Evolutionary conservation across 768 basidiomycete genomes (phyloP).

Genomic region (Aureoboletus auriporus): DNA sequence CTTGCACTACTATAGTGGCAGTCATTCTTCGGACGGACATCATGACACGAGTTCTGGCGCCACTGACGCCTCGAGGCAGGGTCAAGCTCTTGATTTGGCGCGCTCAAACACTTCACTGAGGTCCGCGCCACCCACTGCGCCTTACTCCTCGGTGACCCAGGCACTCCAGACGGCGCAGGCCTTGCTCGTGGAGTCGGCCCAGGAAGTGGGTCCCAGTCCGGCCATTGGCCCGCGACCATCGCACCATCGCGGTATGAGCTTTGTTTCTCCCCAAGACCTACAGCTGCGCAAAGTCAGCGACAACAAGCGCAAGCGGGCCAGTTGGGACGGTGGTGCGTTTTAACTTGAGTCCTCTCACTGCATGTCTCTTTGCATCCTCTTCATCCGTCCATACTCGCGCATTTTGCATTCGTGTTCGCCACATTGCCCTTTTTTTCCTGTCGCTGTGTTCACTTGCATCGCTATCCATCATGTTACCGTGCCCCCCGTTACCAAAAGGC

Average conservation of each 20-base stretch:
- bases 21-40: constrained; percentile 24
- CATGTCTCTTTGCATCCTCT: too few relatives aligned
- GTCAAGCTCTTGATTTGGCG: constrained; percentile 50
- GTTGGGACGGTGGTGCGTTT: constrained; percentile 48
- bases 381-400: constrained; percentile 12
- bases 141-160: constrained; percentile 27
- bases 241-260: constrained; percentile 50
- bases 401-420: constrained; percentile 13
- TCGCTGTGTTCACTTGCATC: constrained; percentile 17
- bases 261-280: constrained; percentile 50
- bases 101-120: constrained; percentile 32
- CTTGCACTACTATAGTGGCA: constrained; percentile 58
- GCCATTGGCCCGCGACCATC: constrained; percentile 11
- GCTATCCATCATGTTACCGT: constrained; percentile 19
- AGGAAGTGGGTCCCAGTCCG: constrained; percentile 1
- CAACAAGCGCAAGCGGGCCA: constrained; percentile 54
- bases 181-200: constrained; percentile 19
- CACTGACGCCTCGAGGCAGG: constrained; percentile 34
- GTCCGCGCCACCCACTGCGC: constrained; percentile 22
- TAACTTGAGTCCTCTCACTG: constrained; percentile 1
- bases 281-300: constrained; percentile 44
- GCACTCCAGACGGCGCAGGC: constrained; percentile 33
- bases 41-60: constrained; percentile 22
- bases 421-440: constrained; percentile 1
- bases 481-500: constrained; percentile 7